Evolutionary conservation across 2,329 filamentous ascomycete species (phyloP).

Genomic region (Pseudocercospora fuligena): DNA sequence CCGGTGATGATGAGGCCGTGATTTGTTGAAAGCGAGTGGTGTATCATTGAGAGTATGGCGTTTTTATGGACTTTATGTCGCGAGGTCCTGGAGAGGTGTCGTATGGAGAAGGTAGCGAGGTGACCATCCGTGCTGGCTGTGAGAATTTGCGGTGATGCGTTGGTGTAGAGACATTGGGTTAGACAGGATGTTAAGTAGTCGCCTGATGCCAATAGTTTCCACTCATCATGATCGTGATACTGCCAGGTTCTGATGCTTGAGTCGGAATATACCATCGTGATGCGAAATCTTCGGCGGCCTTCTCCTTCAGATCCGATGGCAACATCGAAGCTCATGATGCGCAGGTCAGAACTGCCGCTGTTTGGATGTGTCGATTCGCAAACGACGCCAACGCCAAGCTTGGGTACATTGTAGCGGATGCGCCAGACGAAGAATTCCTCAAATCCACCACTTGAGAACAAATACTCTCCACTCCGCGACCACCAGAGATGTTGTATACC

Average conservation of each 20-base stretch:
- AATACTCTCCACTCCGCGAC: constrained; percentile 67
- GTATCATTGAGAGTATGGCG: constrained; percentile 67
- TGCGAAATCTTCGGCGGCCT: constrained; percentile 51
- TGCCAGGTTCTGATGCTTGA: constrained; percentile 68
- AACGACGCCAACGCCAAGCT: constrained; percentile 56
- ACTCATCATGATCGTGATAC: constrained; percentile 32
- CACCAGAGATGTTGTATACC: constrained; percentile 83
- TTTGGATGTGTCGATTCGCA: constrained; percentile 58
- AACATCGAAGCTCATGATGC: constrained; percentile 82
- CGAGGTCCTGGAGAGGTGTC: constrained; percentile 32
- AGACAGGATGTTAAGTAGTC: constrained; percentile 65
- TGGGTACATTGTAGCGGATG: constrained; percentile 57
- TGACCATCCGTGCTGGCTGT: constrained; percentile 84
- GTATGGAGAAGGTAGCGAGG: constrained; percentile 62
- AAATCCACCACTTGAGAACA: constrained; percentile 85
- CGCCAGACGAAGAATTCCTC: constrained; percentile 92
- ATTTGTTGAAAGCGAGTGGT: constrained; percentile 34
- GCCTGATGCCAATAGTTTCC: constrained; percentile 44
- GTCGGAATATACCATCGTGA: constrained; percentile 82
- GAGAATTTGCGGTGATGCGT: constrained; percentile 55
- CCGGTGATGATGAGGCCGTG: constrained; percentile 69
- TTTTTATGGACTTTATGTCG: constrained; percentile 72
- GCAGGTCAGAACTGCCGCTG: constrained; percentile 66
- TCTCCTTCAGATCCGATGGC: neutral
- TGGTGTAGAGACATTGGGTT: constrained; percentile 61